phyloP scores from a whole-genome alignment of 495 filamentous ascomycete species.

The Aspergillus cristatus region DNA sequence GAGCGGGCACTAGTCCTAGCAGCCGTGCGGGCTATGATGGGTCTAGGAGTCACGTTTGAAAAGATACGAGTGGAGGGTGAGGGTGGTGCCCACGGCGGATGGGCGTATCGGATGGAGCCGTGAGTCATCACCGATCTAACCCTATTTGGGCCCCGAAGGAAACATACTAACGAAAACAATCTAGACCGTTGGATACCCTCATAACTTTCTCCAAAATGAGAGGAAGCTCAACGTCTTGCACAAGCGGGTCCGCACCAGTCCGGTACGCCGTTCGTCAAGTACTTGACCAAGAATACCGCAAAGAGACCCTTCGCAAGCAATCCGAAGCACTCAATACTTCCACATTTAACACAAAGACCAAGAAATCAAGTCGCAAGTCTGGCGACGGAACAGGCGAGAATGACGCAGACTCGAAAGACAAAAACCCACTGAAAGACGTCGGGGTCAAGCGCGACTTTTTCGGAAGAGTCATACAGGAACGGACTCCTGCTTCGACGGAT shows the following conservation, averaged over 20 bases:
- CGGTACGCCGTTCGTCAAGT: constrained; percentile 88
- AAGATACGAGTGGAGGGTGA: constrained; percentile 68
- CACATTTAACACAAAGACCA: constrained; percentile 22
- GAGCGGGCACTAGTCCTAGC: constrained; percentile 73
- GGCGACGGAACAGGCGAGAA: constrained; percentile 28
- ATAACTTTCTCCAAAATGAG: constrained; percentile 31
- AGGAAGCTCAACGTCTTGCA: constrained; percentile 8
- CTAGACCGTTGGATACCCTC: constrained; percentile 65
- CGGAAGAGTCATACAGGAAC: constrained; percentile 55
- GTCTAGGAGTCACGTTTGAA: constrained; percentile 73
- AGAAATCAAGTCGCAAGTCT: constrained; percentile 14
- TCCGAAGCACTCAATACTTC: constrained; percentile 43
- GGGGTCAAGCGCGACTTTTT: constrained; percentile 83
- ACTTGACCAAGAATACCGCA: constrained; percentile 77
- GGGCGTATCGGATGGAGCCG: constrained; percentile 94
- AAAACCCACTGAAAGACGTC: constrained; percentile 9
- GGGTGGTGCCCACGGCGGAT: constrained; percentile 45
- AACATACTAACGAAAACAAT: too few relatives aligned
- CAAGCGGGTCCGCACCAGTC: constrained; percentile 51
- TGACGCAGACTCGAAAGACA: constrained; percentile 9
- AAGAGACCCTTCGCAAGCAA: constrained; percentile 52
- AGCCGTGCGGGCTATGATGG: constrained; percentile 70
- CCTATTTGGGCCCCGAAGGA: too few relatives aligned
- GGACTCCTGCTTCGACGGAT: constrained; percentile 21
- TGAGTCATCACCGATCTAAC: constrained; percentile 37